phyloP scores from a whole-genome alignment of 2,329 filamentous ascomycete genomes.

The Akanthomyces muscarius region DNA sequence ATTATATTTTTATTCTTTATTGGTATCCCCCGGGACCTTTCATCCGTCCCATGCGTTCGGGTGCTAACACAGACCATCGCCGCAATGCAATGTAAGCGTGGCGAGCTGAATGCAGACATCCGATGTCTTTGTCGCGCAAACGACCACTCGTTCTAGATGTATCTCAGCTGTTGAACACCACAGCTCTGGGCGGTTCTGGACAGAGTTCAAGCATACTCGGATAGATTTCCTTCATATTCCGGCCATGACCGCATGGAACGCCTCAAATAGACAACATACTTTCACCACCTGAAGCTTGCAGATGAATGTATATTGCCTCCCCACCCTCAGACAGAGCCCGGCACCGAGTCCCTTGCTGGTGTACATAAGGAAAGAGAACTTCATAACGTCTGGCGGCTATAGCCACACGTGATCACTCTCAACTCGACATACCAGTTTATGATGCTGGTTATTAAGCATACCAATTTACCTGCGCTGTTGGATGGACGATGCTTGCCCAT shows the following conservation, averaged over 20 bases:
- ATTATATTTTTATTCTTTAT: neutral
- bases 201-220: neutral
- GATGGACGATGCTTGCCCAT: too few species aligned
- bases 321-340: neutral
- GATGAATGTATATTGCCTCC: neutral
- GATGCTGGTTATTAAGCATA: too few species aligned
- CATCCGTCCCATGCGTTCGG: neutral
- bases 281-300: constrained; percentile 1
- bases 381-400: too few species aligned
- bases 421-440: too few species aligned
- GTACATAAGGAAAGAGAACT: neutral
- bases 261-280: neutral
- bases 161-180: neutral
- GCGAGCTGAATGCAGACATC: constrained; percentile 3
- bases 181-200: neutral
- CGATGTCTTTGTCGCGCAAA: neutral
- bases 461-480: too few species aligned
- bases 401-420: too few species aligned
- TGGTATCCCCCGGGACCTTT: neutral
- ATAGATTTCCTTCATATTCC: neutral
- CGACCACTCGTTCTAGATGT: neutral
- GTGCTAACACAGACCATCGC: neutral
- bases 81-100: neutral
- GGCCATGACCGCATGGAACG: neutral
- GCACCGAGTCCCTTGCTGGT: too few species aligned